Conservation (phyloP, 2,329 filamentous ascomycete genomes). For the Fusarium luffae region DNA sequence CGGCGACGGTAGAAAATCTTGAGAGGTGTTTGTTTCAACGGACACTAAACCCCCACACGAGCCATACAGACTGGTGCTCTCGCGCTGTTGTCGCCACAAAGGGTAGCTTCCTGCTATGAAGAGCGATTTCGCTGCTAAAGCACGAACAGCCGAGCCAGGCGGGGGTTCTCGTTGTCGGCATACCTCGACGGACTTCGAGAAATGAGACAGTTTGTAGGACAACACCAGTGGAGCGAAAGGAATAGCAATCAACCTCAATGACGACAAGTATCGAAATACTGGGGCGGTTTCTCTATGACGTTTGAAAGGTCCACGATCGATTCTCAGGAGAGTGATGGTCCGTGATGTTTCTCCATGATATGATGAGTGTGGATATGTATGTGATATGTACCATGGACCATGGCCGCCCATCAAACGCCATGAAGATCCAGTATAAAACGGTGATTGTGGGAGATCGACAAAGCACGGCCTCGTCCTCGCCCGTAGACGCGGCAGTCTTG, state of each 20-base stretch:
- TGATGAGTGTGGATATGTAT: slow-evolving; percentile 21
- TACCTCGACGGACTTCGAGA: slow-evolving; percentile 8
- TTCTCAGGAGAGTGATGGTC: background rate
- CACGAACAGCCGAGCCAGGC: slow-evolving; percentile 5
- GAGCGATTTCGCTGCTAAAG: background rate
- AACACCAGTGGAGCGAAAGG: background rate
- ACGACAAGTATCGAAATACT: background rate
- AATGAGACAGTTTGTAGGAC: background rate
- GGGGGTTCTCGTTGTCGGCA: slow-evolving; percentile 5
- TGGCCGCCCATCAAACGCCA: slow-evolving; percentile 9
- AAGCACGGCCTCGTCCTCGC: slow-evolving; percentile 9
- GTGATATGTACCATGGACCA: slow-evolving; percentile 8
- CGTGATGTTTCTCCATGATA: slow-evolving; percentile 22
- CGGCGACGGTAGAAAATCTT: slow-evolving; percentile 20
- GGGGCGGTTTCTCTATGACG: background rate
- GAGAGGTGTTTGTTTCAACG: slow-evolving; percentile 19
- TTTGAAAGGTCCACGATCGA: slow-evolving; percentile 4
- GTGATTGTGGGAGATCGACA: slow-evolving; percentile 20
- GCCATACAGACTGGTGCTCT: slow-evolving; percentile 27
- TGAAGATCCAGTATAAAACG: slow-evolving; percentile 17
- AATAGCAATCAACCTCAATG: background rate
- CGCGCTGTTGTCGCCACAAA: slow-evolving; percentile 21
- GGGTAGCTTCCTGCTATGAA: slow-evolving; percentile 34
- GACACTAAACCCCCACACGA: slow-evolving; percentile 23
- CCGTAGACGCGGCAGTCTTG: slow-evolving; percentile 8